Base-by-base conservation (phyloP, 179 eudicot species). In the Beta lomatogona region DNA sequence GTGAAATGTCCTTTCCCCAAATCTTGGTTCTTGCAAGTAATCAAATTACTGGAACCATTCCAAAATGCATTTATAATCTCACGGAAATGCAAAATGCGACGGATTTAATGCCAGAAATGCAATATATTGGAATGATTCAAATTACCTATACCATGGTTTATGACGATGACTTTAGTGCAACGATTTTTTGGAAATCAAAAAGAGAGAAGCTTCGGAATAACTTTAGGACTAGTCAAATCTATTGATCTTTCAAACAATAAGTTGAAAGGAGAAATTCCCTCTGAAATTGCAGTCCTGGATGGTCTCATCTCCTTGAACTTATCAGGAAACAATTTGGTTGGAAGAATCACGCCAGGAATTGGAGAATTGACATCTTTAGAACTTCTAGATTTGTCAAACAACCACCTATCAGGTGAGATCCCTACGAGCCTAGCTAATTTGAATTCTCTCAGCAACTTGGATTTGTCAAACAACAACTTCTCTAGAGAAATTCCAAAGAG, bases 181-280 rank as follows among this genome's bases (percentile, higher is more conserved):
- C 5, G 6, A 8, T 69, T 69, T 6, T 19, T 28, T 70, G 54
- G 73, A 70, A 70, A 9, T 7, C 6, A 9, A 9, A 8, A 8
- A 53, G 73, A 76, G 5, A 41, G 52, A 48, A 71, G 1, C 9
- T 68, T 85, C 11, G 50, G 0, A 13, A 2, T 69, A 0, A 0
- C 65, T 0, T 2, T 81, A 4, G 41, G 58, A 6, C 22, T 18
- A 3, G 50, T 77, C 0, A 83, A 63, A 46, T 18, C n/a, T 10
- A 78, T 81, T 13, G 86, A 78, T 57, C 5, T 83, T 5, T 86
- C 84, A 0, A 36, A 9, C 22, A 86, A 86, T 19, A 3, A 80
- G 61, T 46, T 86, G 28, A 25, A 5, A 5, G 88, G 88, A 45
- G 36, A 86, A 44, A 83, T 86, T 46, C 88, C 88, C 0, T 41